Percentiles rank a stretch among this genome's conserved stretches.
Conservation (phyloP, 495 filamentous ascomycete genomes). For the Recurvomyces mirabilis region DNA sequence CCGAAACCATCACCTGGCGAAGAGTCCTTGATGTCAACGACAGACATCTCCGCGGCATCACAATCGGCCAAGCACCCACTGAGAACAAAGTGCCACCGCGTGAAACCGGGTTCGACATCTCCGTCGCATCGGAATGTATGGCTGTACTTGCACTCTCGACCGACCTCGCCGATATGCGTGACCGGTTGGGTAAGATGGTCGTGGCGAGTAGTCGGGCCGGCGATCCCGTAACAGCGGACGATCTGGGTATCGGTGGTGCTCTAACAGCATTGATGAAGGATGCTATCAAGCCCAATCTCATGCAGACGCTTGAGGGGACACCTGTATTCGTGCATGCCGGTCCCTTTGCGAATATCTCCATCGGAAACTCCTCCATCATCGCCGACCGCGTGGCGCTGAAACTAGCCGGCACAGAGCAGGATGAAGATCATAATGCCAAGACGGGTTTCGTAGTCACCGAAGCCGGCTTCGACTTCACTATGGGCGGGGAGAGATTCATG, state of each 20-base stretch:
- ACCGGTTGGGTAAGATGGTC: conserved; percentile 93
- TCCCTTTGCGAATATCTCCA: conserved; percentile 96
- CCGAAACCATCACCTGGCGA: conserved; percentile 92
- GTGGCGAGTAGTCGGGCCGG: conserved; percentile 73
- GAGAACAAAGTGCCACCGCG: conserved; percentile 71
- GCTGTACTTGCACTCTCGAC: conserved; percentile 92
- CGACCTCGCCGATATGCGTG: conserved; percentile 77
- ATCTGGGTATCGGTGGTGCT: conserved; percentile 85
- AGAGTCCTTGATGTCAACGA: conserved; percentile 97
- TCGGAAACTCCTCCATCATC: conserved; percentile 87
- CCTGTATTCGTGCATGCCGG: conserved; percentile 96
- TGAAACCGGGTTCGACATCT: conserved; percentile 91
- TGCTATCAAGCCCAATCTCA: conserved; percentile 95
- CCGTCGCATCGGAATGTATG: conserved; percentile 96
- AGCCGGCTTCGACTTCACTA: conserved; percentile 97
- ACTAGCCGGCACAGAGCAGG: conserved; percentile 87
- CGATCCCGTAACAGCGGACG: conserved; percentile 90
- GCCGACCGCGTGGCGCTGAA: conserved; percentile 94
- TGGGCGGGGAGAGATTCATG: conserved; percentile 99
- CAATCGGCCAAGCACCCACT: conserved; percentile 73
- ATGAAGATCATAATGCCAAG: conserved; percentile 70
- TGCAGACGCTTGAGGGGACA: conserved; percentile 96
- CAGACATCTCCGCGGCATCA: conserved; percentile 78
- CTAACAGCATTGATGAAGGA: conserved; percentile 93
- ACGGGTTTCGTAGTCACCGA: conserved; percentile 94